These are phyloP conservation scores for Cladosporium halotolerans DNA, from an alignment of 2,329 filamentous ascomycete species.

Conservation along the genomic window DNA sequence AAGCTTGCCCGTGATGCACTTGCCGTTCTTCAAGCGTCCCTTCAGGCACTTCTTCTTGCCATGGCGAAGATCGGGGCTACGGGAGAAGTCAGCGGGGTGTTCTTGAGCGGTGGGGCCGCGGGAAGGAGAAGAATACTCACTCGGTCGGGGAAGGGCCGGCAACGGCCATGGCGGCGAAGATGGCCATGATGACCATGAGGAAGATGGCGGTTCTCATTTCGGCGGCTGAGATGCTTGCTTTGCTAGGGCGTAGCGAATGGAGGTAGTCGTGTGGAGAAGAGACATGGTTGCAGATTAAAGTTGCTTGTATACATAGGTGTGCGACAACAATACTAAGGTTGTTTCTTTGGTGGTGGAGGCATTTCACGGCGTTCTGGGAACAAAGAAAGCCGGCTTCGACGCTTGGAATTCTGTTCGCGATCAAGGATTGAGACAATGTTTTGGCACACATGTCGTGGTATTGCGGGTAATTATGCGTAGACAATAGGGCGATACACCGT, in stretches of 20 bases:
- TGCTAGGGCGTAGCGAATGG: not conserved
- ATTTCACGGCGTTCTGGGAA: not conserved
- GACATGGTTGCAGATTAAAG: not conserved
- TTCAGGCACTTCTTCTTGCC: constrained; percentile 1
- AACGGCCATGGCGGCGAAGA: not conserved
- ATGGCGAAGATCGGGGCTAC: not conserved
- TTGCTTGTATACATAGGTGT: not conserved
- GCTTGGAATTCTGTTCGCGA: too few relatives aligned
- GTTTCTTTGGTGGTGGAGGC: not conserved
- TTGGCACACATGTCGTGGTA: too few relatives aligned
- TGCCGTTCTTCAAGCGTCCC: constrained; percentile 11
- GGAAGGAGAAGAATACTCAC: not conserved
- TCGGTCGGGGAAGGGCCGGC: not conserved
- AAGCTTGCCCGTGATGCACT: not conserved
- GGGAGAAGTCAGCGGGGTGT: not conserved
- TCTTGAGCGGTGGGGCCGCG: not conserved
- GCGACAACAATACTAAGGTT: constrained; percentile 9
- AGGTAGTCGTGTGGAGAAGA: not conserved
- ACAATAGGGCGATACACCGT: too few relatives aligned
- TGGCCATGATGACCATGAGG: constrained; percentile 1
- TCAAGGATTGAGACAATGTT: too few relatives aligned
- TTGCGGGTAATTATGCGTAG: too few relatives aligned
- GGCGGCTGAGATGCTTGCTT: not conserved
- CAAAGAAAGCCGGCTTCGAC: not conserved
- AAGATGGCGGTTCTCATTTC: constrained; percentile 1